Conservation (phyloP, 2,329 filamentous ascomycete species). For the Curvularia hawaiiensis region DNA sequence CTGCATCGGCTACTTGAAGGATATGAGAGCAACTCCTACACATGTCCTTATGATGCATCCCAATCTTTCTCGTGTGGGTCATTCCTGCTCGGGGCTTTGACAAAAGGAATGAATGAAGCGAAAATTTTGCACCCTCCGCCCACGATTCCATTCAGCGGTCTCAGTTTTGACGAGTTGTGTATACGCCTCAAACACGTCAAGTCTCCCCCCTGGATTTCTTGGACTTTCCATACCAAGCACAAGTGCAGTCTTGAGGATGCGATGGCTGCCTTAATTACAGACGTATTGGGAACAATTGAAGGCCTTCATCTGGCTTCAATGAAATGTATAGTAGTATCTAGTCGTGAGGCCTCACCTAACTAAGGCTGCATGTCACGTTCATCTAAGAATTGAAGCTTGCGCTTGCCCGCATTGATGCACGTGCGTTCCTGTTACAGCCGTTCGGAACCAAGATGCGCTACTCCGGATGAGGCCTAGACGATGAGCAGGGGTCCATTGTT, state of each 20-base stretch:
- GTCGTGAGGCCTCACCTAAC: not conserved
- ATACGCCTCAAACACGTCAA: not conserved
- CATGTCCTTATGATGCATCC: not conserved
- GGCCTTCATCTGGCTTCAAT: not conserved
- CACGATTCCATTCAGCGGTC: not conserved
- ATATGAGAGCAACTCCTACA: not conserved
- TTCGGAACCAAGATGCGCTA: conserved; percentile 1
- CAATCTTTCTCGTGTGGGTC: not conserved
- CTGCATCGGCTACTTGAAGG: not conserved
- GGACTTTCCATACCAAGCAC: not conserved
- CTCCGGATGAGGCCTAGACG: conserved; percentile 2
- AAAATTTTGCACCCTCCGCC: not conserved
- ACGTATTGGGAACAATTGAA: not conserved
- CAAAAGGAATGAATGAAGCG: not conserved
- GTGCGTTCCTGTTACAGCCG: not conserved
- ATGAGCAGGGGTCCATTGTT: conserved; percentile 19
- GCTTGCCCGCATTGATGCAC: not conserved
- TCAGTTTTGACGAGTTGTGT: not conserved
- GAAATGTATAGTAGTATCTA: not conserved
- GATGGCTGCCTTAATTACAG: not conserved
- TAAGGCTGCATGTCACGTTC: not conserved
- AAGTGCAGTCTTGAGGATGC: not conserved
- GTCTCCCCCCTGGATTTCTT: not conserved
- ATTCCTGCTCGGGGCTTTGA: not conserved
- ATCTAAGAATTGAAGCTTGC: not conserved